phyloP scores from a whole-genome alignment of 208 protist species.

The Endotrypanum monterogeii region DNA sequence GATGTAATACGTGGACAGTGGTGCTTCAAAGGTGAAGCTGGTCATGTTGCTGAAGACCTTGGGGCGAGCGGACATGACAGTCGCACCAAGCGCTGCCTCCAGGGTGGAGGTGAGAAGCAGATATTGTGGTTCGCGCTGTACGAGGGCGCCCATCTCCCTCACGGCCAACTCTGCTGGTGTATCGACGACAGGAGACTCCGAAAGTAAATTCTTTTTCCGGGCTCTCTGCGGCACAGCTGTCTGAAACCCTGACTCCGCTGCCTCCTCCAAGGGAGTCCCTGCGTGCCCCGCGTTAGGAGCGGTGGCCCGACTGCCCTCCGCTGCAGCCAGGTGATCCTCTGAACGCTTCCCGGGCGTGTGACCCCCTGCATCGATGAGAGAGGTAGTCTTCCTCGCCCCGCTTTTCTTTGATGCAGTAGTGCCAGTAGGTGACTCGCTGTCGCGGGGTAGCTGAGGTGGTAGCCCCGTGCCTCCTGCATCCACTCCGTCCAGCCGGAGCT shows the following conservation, averaged over 20 bases:
- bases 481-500: conserved; percentile 2
- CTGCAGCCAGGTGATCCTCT: neutral
- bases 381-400: conserved; percentile 18
- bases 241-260: conserved; percentile 25
- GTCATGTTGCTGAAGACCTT: conserved; percentile 66
- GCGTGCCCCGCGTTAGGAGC: conserved; percentile 21
- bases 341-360: neutral
- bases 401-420: conserved; percentile 9
- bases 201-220: neutral
- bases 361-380: neutral
- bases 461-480: neutral
- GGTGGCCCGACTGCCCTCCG: conserved; percentile 10
- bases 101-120: conserved; percentile 59
- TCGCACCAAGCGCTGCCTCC: conserved; percentile 58
- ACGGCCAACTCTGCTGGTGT: conserved; percentile 10
- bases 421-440: neutral
- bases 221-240: conserved; percentile 12
- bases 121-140: conserved; percentile 50
- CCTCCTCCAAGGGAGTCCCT: conserved; percentile 16
- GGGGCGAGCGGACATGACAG: conserved; percentile 55
- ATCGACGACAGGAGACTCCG: neutral
- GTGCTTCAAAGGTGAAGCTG: conserved; percentile 29
- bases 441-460: neutral
- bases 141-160: conserved; percentile 14
- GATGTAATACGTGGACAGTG: conserved; percentile 65